Evolutionary conservation across 192 early-diverging fungal genomes (phyloP).

Genomic region (Borealophlyctis nickersoniae): DNA sequence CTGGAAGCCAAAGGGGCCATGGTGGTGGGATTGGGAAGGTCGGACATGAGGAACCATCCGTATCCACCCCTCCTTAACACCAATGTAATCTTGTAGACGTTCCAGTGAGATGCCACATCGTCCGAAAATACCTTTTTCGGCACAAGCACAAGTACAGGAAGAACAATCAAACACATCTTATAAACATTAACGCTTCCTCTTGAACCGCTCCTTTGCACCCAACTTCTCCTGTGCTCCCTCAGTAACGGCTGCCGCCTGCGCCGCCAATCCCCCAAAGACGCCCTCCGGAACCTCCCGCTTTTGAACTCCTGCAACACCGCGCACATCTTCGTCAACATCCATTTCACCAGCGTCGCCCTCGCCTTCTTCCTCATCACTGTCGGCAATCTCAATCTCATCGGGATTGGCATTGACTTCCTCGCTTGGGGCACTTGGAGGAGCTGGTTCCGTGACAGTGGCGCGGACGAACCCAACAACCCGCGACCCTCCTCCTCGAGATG

Average conservation of each 20-base stretch:
- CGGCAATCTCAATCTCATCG: constrained; percentile 67
- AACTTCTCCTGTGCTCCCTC: constrained; percentile 39
- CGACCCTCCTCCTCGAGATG: constrained; percentile 21
- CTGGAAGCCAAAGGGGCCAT: no score
- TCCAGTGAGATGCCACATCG: no score
- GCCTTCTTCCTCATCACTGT: constrained; percentile 50
- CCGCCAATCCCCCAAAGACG: constrained; percentile 50
- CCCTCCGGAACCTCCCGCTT: constrained; percentile 43
- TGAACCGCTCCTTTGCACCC: constrained; percentile 56
- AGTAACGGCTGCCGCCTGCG: constrained; percentile 17
- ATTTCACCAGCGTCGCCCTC: constrained; percentile 41
- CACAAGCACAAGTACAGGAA: no score
- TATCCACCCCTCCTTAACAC: no score
- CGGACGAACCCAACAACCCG: constrained; percentile 51
- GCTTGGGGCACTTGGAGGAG: constrained; percentile 22
- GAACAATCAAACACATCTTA: no score
- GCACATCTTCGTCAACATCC: constrained; percentile 19
- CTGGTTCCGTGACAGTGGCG: constrained; percentile 37
- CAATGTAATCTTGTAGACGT: no score
- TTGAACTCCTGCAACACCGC: constrained; percentile 28
- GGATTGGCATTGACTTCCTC: constrained; percentile 45
- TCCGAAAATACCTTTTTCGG: no score
- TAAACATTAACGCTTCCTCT: constrained; percentile 45
- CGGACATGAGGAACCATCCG: no score
- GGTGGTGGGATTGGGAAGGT: no score